Evolutionary conservation across 768 basidiomycete species (phyloP).

Genomic region (Pleurotus citrinopileatus): DNA sequence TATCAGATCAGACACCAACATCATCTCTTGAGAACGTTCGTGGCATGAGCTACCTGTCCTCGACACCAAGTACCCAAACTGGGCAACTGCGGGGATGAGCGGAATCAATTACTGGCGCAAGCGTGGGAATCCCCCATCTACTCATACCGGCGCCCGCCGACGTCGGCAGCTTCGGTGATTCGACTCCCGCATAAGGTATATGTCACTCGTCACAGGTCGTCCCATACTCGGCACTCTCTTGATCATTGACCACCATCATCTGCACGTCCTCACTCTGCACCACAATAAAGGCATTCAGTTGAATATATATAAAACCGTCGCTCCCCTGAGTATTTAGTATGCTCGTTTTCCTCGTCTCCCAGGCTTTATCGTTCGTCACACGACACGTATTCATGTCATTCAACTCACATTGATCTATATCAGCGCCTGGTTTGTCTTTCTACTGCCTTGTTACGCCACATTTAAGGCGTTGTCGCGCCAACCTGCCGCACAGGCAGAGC

Average conservation of each 20-base stretch:
- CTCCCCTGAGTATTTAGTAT: slow-evolving; percentile 29
- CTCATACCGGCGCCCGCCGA: slow-evolving; percentile 4
- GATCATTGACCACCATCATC: background rate
- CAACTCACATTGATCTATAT: background rate
- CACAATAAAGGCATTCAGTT: no score
- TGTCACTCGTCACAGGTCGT: background rate
- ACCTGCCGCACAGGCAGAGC: slow-evolving; percentile 46
- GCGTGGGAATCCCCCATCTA: no score
- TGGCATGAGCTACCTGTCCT: no score
- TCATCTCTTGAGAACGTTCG: slow-evolving; percentile 7
- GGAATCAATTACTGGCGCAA: background rate
- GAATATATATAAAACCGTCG: no score
- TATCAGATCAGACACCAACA: no score
- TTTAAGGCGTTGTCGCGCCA: slow-evolving; percentile 63
- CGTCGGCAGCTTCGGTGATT: background rate
- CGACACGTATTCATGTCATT: background rate
- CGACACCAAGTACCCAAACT: no score
- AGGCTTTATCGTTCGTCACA: slow-evolving; percentile 40
- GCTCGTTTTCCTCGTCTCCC: slow-evolving; percentile 48
- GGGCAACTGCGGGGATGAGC: background rate
- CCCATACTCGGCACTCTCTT: background rate
- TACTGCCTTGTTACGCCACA: slow-evolving; percentile 60
- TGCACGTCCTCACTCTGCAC: background rate
- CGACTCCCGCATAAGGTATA: background rate
- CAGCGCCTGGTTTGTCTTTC: slow-evolving; percentile 73